phyloP scores from a whole-genome alignment of 2,329 filamentous ascomycete species.

The Aspergillus texensis region DNA sequence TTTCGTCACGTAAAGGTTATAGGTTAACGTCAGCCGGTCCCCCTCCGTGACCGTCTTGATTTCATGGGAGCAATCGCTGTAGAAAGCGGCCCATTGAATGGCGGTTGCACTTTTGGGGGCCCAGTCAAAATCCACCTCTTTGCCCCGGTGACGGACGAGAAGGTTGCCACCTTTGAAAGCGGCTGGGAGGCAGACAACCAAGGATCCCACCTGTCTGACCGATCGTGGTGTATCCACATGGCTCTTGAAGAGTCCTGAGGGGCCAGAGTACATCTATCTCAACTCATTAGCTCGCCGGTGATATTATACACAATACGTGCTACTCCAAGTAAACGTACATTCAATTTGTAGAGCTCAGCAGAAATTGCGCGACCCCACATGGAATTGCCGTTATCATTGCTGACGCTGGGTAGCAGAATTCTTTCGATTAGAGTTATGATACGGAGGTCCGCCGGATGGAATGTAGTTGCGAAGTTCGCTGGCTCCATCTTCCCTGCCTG shows the following conservation, averaged over 20 bases:
- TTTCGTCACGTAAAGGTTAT: slow-evolving; percentile 56
- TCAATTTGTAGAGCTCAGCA: slow-evolving; percentile 62
- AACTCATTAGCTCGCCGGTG: background rate
- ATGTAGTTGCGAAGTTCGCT: too few relatives aligned
- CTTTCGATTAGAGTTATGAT: slow-evolving; percentile 57
- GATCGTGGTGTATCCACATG: slow-evolving; percentile 59
- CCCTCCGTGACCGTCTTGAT: slow-evolving; percentile 52
- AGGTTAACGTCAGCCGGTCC: slow-evolving; percentile 61
- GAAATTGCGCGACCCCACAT: slow-evolving; percentile 38
- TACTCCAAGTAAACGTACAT: slow-evolving; percentile 37
- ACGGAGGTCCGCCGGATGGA: slow-evolving; percentile 44
- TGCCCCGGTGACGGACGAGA: slow-evolving; percentile 35
- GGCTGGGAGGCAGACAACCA: slow-evolving; percentile 56
- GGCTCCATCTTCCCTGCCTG: too few relatives aligned
- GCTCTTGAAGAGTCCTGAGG: slow-evolving; percentile 53
- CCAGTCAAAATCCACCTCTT: slow-evolving; percentile 33
- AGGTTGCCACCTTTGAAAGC: slow-evolving; percentile 36
- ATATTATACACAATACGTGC: background rate
- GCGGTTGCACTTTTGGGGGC: slow-evolving; percentile 17
- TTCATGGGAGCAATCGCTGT: slow-evolving; percentile 42
- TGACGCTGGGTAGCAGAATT: slow-evolving; percentile 43
- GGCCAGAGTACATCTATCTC: slow-evolving; percentile 53
- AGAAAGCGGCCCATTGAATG: slow-evolving; percentile 43
- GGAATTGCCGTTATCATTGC: slow-evolving; percentile 13
- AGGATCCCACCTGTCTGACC: slow-evolving; percentile 53